These are phyloP conservation scores for Populus alba DNA, from an alignment of 345 rosid genomes.

Conservation along the genomic window DNA sequence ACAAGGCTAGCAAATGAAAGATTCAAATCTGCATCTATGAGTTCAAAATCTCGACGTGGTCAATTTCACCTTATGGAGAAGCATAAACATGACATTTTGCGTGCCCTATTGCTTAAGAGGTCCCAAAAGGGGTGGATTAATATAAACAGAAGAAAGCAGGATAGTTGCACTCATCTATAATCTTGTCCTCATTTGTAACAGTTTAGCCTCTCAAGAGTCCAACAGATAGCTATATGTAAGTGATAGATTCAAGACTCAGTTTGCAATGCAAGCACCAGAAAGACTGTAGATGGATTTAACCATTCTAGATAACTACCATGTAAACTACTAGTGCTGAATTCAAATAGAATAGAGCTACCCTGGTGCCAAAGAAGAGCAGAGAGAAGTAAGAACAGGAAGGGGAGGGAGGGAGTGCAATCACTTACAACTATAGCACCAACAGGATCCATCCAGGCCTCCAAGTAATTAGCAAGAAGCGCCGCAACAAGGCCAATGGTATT, in stretches of 20 bases:
- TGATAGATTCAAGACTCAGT: neutral
- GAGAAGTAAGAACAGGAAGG: neutral
- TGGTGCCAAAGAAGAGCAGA: neutral
- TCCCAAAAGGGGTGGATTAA: neutral
- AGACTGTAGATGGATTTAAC: neutral
- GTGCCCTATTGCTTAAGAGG: neutral
- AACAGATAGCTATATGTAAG: neutral
- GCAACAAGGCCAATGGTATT: slow-evolving; percentile 94
- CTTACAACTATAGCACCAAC: slow-evolving; percentile 96
- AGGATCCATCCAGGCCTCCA: slow-evolving; percentile 88
- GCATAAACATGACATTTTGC: neutral
- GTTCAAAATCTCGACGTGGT: neutral
- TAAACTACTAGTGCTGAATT: neutral
- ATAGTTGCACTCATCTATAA: neutral
- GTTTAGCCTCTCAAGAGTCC: neutral
- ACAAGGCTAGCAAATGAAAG: neutral
- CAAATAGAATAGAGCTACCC: neutral
- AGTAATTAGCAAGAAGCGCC: slow-evolving; percentile 78
- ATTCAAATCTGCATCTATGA: neutral
- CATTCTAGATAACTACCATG: neutral
- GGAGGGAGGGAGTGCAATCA: neutral
- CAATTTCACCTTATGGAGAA: neutral
- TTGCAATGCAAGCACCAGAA: neutral
- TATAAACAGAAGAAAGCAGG: neutral
- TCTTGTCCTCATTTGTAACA: neutral